These are phyloP conservation scores for Auxenochlorella pyrenoidosa DNA, from an alignment of 139 green algal genomes.

Conservation along the genomic window DNA sequence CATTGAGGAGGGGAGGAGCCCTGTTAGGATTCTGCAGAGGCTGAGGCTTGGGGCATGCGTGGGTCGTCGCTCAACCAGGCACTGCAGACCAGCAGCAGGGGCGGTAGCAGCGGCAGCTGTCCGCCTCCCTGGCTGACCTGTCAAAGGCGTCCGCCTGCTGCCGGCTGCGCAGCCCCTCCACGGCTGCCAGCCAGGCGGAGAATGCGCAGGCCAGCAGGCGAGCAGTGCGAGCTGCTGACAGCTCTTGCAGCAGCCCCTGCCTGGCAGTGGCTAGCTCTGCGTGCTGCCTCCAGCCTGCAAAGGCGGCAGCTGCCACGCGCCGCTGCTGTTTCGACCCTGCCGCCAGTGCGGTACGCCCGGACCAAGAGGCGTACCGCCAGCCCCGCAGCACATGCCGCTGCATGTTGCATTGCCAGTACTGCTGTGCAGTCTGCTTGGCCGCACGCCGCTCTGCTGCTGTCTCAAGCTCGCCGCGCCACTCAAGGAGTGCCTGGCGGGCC, in stretches of 20 bases:
- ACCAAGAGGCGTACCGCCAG: constrained; percentile 32
- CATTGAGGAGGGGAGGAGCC: background rate
- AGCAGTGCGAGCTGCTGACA: background rate
- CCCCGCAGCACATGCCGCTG: background rate
- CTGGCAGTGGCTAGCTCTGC: background rate
- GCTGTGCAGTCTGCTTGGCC: background rate
- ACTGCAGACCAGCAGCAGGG: background rate
- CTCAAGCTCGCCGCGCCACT: constrained; percentile 26
- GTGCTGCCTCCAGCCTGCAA: background rate
- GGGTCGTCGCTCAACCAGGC: too few species aligned
- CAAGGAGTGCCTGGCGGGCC: background rate
- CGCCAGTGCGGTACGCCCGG: background rate
- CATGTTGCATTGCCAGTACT: background rate
- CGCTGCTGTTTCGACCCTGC: background rate
- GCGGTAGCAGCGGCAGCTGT: background rate
- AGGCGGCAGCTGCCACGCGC: background rate
- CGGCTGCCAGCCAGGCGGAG: constrained; percentile 15
- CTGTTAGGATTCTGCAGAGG: background rate
- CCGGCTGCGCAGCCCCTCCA: constrained; percentile 14
- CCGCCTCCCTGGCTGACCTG: background rate
- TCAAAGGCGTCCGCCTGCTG: background rate
- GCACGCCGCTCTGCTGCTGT: background rate
- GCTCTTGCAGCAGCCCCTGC: background rate
- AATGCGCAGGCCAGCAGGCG: background rate
- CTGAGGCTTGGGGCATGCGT: background rate